Percentiles rank a stretch among this genome's conserved stretches.
Conservation (phyloP, 108 stramenopile species). For the Fistulifera pelliculosa region DNA sequence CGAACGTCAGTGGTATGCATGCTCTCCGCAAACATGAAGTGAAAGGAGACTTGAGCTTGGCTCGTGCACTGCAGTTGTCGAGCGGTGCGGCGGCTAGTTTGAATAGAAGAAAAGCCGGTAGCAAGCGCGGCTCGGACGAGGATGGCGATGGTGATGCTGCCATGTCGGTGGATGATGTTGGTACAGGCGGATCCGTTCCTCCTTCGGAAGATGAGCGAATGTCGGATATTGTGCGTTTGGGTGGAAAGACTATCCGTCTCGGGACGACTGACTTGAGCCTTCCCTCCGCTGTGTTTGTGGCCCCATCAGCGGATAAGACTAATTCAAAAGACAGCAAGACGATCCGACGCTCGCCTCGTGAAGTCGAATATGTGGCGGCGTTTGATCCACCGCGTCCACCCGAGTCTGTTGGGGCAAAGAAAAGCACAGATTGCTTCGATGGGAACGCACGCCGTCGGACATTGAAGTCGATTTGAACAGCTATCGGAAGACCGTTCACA, state of each 20-base stretch:
- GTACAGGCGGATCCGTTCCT: conserved; percentile 10
- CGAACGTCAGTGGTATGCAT: conserved; percentile 74
- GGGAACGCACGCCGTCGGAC: conserved; percentile 71
- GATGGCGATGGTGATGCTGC: conserved; percentile 19
- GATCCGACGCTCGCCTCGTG: conserved; percentile 21
- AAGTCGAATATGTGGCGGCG: conserved; percentile 59
- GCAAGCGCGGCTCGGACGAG: conserved; percentile 14
- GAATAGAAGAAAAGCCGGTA: conserved; percentile 10
- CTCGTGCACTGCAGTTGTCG: conserved; percentile 27
- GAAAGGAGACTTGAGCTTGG: conserved; percentile 60
- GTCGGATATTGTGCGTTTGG: conserved; percentile 18
- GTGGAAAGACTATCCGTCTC: background rate
- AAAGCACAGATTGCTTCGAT: conserved; percentile 71
- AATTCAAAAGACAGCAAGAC: conserved; percentile 7
- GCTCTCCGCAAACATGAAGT: conserved; percentile 61
- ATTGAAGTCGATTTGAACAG: conserved; percentile 65
- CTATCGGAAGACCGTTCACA: conserved; percentile 69
- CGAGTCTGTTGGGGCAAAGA: conserved; percentile 71
- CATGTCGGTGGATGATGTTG: conserved; percentile 32
- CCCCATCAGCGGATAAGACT: conserved; percentile 14
- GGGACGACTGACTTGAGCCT: conserved; percentile 10
- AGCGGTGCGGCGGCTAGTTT: conserved; percentile 2
- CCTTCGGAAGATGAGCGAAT: conserved; percentile 28
- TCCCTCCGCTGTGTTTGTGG: conserved; percentile 33
- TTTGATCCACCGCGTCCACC: conserved; percentile 84